Base-by-base conservation (phyloP, 2,329 filamentous ascomycete genomes). In the Fusarium abutilonis region DNA sequence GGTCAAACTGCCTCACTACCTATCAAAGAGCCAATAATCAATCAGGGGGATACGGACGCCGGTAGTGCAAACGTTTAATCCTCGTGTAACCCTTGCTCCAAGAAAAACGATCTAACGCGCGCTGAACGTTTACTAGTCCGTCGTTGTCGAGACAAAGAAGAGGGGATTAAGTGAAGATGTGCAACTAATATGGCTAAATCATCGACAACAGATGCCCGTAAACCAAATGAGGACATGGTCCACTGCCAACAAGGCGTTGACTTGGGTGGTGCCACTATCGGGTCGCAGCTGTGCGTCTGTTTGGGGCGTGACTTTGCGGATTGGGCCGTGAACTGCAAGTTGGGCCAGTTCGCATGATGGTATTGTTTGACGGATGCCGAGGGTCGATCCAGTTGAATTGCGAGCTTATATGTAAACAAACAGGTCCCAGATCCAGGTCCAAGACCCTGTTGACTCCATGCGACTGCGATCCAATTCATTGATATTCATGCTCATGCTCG, bases 341-440 rank as follows among this genome's bases (percentile, higher is more conserved):
- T 56, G 50, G 60, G 61, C 40, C 61, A 64, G 47, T 64, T 64
- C 60, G 47, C 48, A 64, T 53, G 61, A 56, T 50, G 43, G 10
- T 28, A 28, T 52, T 61, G 48, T 28, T 53, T 52, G 58, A 63
- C 40, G 59, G 60, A 56, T 59, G 40, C 58, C 59, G 56, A 64
- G 56, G 56, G n/a, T n/a, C n/a, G n/a, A 36, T 48, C 47, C 47
- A 55, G 57, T 47, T 42, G 52, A 62, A 19, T 19, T 19, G 19
- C 19, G 19, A 19, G 19, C 4, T 40, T 56, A 65, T 66, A 66
- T 66, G 63, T 66, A 66, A 66, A 66, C 63, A 66, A 66, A 61
- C 62, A 48, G 47, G 35, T 62, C 63, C 63, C 58, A 19, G 38
- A 38, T 35, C 42, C 28, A 51, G 46, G 19, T 45, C 52, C 41